Base-by-base conservation (phyloP, 306 rosid genomes). In the Sicyos edulis region DNA sequence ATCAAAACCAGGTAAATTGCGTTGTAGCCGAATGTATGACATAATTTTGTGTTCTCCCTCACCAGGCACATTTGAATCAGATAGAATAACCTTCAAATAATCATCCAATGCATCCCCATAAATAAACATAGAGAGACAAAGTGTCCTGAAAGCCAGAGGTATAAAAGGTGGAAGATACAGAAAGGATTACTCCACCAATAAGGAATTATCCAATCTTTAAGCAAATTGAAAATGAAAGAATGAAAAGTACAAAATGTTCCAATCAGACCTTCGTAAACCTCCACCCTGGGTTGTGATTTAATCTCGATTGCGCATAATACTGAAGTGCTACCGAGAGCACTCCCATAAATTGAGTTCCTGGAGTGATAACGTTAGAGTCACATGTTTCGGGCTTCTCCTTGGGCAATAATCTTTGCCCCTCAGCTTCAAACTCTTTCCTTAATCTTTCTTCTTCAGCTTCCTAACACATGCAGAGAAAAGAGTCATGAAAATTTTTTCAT, bases 31-130 rank as follows among this genome's bases (percentile, higher is more conserved):
- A 68, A 93, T 91, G 76, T 91, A 93, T 71, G 85, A 78, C 86
- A 93, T 93, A 76, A 90, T 86, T 85, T 93, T 93, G 83, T 93
- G 99, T 74, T 93, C 95, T 69, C 99, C 99, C 88, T 93, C 99
- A 9, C 99, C 99, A 67, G 91, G 92, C 71, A 83, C 96, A 64
- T 93, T 93, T 58, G 99, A 83, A 87, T 93, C 99, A 85, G 99
- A 91, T 83, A 93, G 95, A 75, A 91, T 87, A 84, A 88, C 99
- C 99, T 93, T 93, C 84, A 85, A 86, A 89, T 77, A 86, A 89
- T 54, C 82, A 91, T 82, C 88, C 77, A 83, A 83, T 81, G 85
- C 81, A 87, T 80, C 81, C 80, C 71, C 83, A 80, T 83, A 80
- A 78, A 85, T 82, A 83, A 82, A 86, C 79, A 77, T 79, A 84